These are phyloP conservation scores for Aspergillus transmontanensis DNA, from an alignment of 2,329 filamentous ascomycete genomes.

Conservation along the genomic window DNA sequence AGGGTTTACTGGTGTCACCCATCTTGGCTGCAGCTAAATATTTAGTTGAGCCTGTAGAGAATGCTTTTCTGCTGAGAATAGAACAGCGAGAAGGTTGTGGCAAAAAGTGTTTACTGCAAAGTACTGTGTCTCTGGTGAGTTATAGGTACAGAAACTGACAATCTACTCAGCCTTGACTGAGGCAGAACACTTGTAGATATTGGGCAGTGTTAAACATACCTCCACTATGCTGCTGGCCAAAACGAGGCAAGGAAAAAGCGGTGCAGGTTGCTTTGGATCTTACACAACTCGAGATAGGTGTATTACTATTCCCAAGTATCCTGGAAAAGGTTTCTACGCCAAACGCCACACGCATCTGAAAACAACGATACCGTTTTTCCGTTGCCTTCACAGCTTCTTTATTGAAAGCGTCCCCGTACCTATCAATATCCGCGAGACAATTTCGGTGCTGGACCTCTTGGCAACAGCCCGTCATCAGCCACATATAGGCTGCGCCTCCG, in stretches of 20 bases:
- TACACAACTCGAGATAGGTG: not conserved
- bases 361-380: not conserved
- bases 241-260: not conserved
- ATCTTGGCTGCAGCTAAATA: slow-evolving; percentile 28
- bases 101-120: slow-evolving; percentile 7
- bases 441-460: not conserved
- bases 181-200: not conserved
- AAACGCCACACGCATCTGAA: not conserved
- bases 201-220: slow-evolving; percentile 1
- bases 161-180: not conserved
- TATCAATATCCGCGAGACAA: not conserved
- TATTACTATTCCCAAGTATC: slow-evolving; percentile 1
- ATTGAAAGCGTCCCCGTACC: not conserved
- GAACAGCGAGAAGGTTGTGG: slow-evolving; percentile 2
- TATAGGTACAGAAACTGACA: not conserved
- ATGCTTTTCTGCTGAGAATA: slow-evolving; percentile 5
- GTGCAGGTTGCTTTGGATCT: not conserved
- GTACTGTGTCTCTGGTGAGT: slow-evolving; percentile 14
- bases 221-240: slow-evolving; percentile 1
- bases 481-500: not conserved
- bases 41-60: slow-evolving; percentile 16
- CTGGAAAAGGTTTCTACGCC: not conserved
- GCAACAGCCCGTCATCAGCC: not conserved
- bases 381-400: not conserved
- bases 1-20: slow-evolving; percentile 35